A percentile compares a stretch with the other conserved stretches of the same genome.
Evolutionary conservation across 257 asterid species (phyloP).

Genomic region (Solanum boliviense): DNA sequence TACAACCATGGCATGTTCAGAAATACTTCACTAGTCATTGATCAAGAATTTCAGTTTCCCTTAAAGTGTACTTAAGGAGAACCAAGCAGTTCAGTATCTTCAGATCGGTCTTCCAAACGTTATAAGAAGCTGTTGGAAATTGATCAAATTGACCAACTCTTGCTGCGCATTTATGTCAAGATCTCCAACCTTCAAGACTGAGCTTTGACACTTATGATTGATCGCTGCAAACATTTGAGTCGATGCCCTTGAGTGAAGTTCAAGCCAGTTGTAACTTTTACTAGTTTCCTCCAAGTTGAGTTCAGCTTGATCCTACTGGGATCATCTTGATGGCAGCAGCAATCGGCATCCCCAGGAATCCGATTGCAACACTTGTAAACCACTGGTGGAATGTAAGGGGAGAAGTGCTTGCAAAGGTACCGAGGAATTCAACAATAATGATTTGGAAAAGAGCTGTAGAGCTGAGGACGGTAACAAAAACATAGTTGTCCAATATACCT

Average conservation of each 20-base stretch:
- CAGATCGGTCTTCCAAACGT: not conserved
- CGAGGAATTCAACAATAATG: constrained; percentile 65
- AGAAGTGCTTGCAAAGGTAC: constrained; percentile 71
- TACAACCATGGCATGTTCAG: not conserved
- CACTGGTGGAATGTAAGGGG: constrained; percentile 80
- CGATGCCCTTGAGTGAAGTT: not conserved
- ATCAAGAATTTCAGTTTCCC: not conserved
- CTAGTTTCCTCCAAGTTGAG: not conserved
- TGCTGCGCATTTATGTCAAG: not conserved
- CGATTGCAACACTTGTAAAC: constrained; percentile 51
- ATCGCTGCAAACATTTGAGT: not conserved
- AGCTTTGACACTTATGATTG: not conserved
- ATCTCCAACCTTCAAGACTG: not conserved
- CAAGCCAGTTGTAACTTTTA: not conserved
- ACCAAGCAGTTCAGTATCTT: not conserved
- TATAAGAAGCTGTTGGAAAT: not conserved
- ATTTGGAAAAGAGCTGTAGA: constrained; percentile 67
- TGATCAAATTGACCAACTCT: not conserved
- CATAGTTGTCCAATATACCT: constrained; percentile 75
- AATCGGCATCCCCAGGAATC: constrained; percentile 91
- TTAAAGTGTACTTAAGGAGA: not conserved
- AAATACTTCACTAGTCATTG: not conserved
- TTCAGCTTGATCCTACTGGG: constrained; percentile 62
- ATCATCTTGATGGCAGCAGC: constrained; percentile 86
- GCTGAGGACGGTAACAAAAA: constrained; percentile 64